Conservation (phyloP, 2,329 filamentous ascomycete genomes). For the Xylariaceae sp. region DNA sequence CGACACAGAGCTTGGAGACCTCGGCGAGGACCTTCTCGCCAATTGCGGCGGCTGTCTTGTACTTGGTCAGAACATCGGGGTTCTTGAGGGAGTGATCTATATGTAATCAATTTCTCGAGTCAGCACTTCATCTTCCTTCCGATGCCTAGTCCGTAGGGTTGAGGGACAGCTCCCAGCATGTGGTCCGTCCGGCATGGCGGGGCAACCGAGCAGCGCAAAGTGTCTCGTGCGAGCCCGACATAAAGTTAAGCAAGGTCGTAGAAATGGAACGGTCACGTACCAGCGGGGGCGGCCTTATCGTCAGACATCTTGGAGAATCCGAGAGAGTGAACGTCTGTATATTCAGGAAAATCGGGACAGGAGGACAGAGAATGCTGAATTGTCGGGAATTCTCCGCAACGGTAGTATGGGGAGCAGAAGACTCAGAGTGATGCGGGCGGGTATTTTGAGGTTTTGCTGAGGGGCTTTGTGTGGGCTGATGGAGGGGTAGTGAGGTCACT, state of each 20-base stretch:
- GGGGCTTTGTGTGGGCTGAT: constrained; percentile 20
- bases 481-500: constrained; percentile 22
- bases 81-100: constrained; percentile 85
- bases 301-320: constrained; percentile 17
- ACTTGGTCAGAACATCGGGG: constrained; percentile 95
- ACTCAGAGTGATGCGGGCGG: constrained; percentile 2
- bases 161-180: background rate
- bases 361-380: background rate
- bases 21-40: constrained; percentile 92
- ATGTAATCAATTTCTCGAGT: constrained; percentile 11
- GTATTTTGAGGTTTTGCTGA: constrained; percentile 22
- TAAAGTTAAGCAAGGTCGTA: constrained; percentile 4
- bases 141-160: background rate
- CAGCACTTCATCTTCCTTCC: constrained; percentile 10
- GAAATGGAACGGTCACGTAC: constrained; percentile 8
- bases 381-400: constrained; percentile 3
- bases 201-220: background rate
- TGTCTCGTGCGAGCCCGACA: background rate
- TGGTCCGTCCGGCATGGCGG: background rate
- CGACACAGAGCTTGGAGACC: constrained; percentile 69
- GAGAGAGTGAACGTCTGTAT: background rate
- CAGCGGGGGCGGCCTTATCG: constrained; percentile 11
- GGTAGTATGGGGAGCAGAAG: background rate
- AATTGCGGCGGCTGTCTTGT: constrained; percentile 94
- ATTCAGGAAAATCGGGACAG: constrained; percentile 3